Conservation (phyloP, 2,329 filamentous ascomycete species). For the Aureobasidium sp. region DNA sequence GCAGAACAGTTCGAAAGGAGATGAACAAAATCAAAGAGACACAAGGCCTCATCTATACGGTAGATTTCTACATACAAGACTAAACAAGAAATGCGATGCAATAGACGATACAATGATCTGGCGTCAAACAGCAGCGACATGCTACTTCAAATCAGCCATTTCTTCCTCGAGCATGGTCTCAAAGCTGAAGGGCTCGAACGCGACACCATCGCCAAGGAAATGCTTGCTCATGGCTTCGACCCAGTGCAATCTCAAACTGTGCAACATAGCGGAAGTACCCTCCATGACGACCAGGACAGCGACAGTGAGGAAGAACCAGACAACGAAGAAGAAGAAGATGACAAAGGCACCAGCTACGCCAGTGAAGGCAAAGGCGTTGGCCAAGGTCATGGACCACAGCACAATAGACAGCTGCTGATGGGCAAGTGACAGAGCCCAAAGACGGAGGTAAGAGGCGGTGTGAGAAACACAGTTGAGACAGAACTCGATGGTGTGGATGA, state of each 20-base stretch:
- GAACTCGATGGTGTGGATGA: slow-evolving; percentile 99
- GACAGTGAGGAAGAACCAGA: slow-evolving; percentile 83
- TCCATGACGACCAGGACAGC: slow-evolving; percentile 88
- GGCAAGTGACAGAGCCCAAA: slow-evolving; percentile 94
- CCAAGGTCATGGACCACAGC: slow-evolving; percentile 93
- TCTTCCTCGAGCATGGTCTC: slow-evolving; percentile 77
- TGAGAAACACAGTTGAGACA: slow-evolving; percentile 98
- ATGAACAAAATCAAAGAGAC: neutral
- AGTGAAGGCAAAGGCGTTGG: slow-evolving; percentile 58
- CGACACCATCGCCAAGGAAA: slow-evolving; percentile 75
- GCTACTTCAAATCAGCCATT: slow-evolving; percentile 28
- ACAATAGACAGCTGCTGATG: slow-evolving; percentile 97
- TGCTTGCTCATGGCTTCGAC: slow-evolving; percentile 98
- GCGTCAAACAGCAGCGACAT: neutral
- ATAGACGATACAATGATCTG: neutral
- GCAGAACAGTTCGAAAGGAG: too few relatives aligned
- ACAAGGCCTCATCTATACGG: slow-evolving; percentile 3
- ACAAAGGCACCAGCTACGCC: slow-evolving; percentile 66
- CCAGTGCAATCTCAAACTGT: slow-evolving; percentile 86
- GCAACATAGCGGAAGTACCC: slow-evolving; percentile 91
- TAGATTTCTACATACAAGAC: slow-evolving; percentile 10
- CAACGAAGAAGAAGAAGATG: slow-evolving; percentile 71
- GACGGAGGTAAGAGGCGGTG: slow-evolving; percentile 95
- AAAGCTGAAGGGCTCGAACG: slow-evolving; percentile 87
- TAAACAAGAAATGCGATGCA: neutral